phyloP scores from a whole-genome alignment of 2,329 filamentous ascomycete genomes.

The Plenodomus lindquistii region DNA sequence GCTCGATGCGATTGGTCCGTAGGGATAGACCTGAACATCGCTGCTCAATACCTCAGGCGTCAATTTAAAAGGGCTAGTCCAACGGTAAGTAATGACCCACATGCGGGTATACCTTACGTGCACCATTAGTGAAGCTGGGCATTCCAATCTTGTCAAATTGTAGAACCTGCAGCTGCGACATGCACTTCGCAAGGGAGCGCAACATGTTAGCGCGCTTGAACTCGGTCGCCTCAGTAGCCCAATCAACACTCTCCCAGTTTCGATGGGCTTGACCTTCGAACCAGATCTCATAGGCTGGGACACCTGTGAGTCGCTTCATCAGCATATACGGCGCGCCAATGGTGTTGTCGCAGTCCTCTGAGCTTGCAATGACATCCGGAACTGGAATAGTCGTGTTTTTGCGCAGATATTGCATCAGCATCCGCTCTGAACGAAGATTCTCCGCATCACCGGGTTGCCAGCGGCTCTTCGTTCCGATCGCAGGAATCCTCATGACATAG shows the following conservation, averaged over 20 bases:
- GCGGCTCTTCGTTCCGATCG: not conserved
- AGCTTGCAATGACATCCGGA: slow-evolving; percentile 15
- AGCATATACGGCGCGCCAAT: slow-evolving; percentile 23
- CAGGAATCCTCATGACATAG: too few species aligned
- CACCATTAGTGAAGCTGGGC: slow-evolving; percentile 1
- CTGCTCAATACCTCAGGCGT: too few species aligned
- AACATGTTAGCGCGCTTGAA: slow-evolving; percentile 16
- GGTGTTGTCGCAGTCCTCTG: slow-evolving; percentile 11
- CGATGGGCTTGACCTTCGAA: not conserved
- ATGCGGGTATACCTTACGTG: not conserved
- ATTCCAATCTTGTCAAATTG: slow-evolving; percentile 16
- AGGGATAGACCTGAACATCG: too few species aligned
- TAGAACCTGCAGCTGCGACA: slow-evolving; percentile 10
- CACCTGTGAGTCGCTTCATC: slow-evolving; percentile 17
- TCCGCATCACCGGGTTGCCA: slow-evolving; percentile 10
- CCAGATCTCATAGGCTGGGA: slow-evolving; percentile 15
- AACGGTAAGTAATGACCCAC: not conserved
- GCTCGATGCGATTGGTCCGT: too few species aligned
- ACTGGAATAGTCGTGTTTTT: slow-evolving; percentile 13
- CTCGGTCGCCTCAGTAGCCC: not conserved
- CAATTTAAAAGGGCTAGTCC: too few species aligned
- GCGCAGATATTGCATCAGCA: slow-evolving; percentile 12
- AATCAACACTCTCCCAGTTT: too few species aligned
- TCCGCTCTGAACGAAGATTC: slow-evolving; percentile 11
- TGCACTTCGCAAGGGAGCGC: slow-evolving; percentile 11